These are phyloP conservation scores for Craterostigma plantagineum DNA, from an alignment of 257 asterid species.

Conservation along the genomic window DNA sequence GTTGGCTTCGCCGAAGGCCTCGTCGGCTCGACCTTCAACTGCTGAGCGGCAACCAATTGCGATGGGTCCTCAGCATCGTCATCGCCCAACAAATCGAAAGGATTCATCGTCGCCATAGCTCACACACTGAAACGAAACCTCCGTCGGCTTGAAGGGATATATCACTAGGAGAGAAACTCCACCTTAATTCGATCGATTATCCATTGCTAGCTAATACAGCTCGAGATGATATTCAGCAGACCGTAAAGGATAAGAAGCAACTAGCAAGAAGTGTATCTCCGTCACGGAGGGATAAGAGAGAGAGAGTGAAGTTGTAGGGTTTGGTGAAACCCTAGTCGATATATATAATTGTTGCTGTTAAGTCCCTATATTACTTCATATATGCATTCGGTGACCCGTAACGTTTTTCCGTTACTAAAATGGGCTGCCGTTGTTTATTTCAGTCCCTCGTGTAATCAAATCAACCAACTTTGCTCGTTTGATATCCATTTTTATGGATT, in stretches of 20 bases:
- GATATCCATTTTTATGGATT: too few species aligned
- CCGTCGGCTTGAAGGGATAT: conserved; percentile 2
- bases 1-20: conserved; percentile 20
- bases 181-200: too few species aligned
- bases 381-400: too few species aligned
- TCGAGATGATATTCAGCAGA: conserved; percentile 6
- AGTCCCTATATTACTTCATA: too few species aligned
- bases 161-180: too few species aligned
- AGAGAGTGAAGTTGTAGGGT: conserved; percentile 6
- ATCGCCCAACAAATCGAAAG: conserved; percentile 77
- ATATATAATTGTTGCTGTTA: too few species aligned
- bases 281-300: not conserved
- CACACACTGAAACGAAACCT: conserved; percentile 15
- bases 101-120: conserved; percentile 67
- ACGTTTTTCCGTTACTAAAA: too few species aligned
- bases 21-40: conserved; percentile 19
- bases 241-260: conserved; percentile 12
- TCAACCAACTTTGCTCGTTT: too few species aligned
- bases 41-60: conserved; percentile 41
- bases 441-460: too few species aligned
- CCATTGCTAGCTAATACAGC: conserved; percentile 2
- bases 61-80: conserved; percentile 58
- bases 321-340: conserved; percentile 71
- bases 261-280: conserved; percentile 8
- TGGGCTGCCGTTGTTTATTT: too few species aligned